Base-by-base conservation (phyloP, 1,284 basidiomycete genomes). In the Papiliotrema laurentii region DNA sequence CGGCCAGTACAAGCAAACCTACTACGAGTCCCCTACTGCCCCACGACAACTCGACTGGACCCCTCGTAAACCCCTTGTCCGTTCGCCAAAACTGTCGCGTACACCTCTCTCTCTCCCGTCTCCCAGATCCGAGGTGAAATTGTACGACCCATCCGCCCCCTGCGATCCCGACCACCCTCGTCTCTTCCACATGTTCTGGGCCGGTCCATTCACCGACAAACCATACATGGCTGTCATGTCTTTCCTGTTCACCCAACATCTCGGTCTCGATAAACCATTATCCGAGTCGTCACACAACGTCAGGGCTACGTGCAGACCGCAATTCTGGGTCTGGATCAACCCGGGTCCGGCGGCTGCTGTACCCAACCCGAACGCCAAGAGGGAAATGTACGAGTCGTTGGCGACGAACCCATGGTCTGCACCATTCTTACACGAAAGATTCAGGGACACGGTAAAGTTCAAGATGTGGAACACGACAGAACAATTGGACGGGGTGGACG, bases 401-500 rank as follows among this genome's bases (percentile, higher is more conserved):
- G 81, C 81, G 51, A 77, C 78, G 6, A 91, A 86, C 65, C 86
- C 87, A 0, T 91, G 89, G 88, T 82, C 85, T 2, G 81, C 86
- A 2, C 88, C 89, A 0, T 88, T 91, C 76, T 75, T 91, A 16
- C 85, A 91, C 68, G 80, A 80, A 19, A 78, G 87, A 45, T 90
- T 91, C 75, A 79, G 81, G 50, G 84, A 87, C 53, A 79, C 86
- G 18, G 83, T 91, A 68, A 81, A 85, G 63, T 91, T 91, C 77
- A 87, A 84, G 65, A 78, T 90, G 63, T 91, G 88, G 88, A 90
- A 91, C 66, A 90, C 89, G 31, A 90, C 88, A 3, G 87, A 89
- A 60, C 87, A 89, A 60, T 76, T 91, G 34, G 89, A 91, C 57
- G 83, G 84, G 33, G 78, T 89, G 2, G 81, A 82, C 4, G 89